Base-by-base conservation (phyloP, 1,284 basidiomycete species). In the Pseudomicrostroma phylloplanum region DNA sequence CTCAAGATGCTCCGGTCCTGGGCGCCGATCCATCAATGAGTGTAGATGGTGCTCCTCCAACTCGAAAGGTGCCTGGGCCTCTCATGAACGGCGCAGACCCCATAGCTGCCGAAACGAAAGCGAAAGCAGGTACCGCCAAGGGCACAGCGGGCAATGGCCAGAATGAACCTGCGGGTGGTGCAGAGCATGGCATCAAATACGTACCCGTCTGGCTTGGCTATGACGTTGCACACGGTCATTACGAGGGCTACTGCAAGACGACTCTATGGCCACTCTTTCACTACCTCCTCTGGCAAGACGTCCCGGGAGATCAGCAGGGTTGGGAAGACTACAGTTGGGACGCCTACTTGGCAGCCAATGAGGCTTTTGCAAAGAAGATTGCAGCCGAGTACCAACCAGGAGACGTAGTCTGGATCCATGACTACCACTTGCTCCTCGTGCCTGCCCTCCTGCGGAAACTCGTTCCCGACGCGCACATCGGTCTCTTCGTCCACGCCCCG, bases 201-300 rank as follows among this genome's bases (percentile, higher is more conserved):
- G 86, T 92, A 15, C 92, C 93, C 12, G 90, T 96, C 19, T 96
- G 92, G 89, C 83, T 96, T 26, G 89, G 92, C 68, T 89, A 92
- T 77, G 87, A 88, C 79, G 85, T 91, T 48, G 91, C 90, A 26
- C 91, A 92, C 78, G 90, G 89, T 0, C 92, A 96, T 80, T 96
- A 96, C 69, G 80, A 82, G 72, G 93, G 92, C 0, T 97, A 96
- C 81, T 97, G 93, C 86, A 99, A 99, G 81, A 88, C 89, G 72
- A 96, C 89, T 42, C 86, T 99, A 57, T 99, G 94, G 94, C 96
- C 94, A 0, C 83, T 97, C 30, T 96, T 98, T 85, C 96, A 98
- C 82, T 98, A 98, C 80, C 85, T 98, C 62, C 87, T 96, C 61
- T 96, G 92, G 92, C 91, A 96, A 80, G 93, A 96, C 78, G 91